phyloP scores from a whole-genome alignment of 495 filamentous ascomycete species.

The Xylaria bambusicola region DNA sequence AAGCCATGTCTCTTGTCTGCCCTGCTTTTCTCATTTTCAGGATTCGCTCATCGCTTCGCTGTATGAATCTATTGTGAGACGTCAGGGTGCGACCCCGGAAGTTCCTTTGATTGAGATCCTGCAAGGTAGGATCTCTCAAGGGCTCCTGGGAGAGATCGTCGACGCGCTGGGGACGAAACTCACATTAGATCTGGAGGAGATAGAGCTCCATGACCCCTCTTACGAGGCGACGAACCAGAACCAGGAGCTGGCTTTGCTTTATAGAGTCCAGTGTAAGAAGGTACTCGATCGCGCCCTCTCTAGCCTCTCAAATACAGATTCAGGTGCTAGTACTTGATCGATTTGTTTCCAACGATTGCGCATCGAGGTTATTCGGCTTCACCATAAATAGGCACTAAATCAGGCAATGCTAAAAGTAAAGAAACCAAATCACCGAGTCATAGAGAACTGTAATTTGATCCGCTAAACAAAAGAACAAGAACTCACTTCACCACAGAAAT shows the following conservation, averaged over 20 bases:
- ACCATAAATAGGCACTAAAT: not conserved
- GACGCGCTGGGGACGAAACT: slow-evolving; percentile 29
- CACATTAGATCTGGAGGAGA: slow-evolving; percentile 35
- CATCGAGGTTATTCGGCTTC: not conserved
- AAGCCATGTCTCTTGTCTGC: slow-evolving; percentile 29
- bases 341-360: not conserved
- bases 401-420: not conserved
- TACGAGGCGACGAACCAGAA: slow-evolving; percentile 39
- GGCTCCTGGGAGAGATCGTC: slow-evolving; percentile 24
- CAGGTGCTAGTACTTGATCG: too few relatives aligned
- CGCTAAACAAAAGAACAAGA: not conserved
- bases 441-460: too few relatives aligned
- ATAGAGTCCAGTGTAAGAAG: slow-evolving; percentile 43
- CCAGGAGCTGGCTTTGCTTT: slow-evolving; percentile 43
- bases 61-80: slow-evolving; percentile 28
- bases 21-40: slow-evolving; percentile 43
- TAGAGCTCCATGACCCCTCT: slow-evolving; percentile 31
- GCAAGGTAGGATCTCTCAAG: slow-evolving; percentile 23
- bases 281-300: slow-evolving; percentile 38
- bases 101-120: slow-evolving; percentile 26
- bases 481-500: not conserved
- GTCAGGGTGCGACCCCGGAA: slow-evolving; percentile 13
- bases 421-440: too few relatives aligned
- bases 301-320: slow-evolving; percentile 23
- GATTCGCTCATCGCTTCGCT: slow-evolving; percentile 40